Base-by-base conservation (phyloP, 2,329 filamentous ascomycete species). In the Ascochyta pisi region DNA sequence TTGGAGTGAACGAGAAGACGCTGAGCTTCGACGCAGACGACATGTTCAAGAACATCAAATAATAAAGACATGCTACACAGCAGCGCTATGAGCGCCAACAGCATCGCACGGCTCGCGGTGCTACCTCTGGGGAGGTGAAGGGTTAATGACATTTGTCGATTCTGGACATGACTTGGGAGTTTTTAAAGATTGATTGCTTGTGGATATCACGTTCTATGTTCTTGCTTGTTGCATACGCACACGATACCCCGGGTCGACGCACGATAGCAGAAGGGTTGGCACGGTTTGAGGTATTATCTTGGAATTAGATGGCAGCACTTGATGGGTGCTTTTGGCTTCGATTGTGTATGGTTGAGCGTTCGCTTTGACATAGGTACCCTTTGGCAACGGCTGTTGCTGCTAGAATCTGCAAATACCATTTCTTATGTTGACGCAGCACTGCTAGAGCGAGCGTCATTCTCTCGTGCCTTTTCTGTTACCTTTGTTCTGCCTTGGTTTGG, bases 21-120 rank as follows among this genome's bases (percentile, higher is more conserved):
- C 60, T 68, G 13, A 68, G 66, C 52, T 50, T 76, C 38, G 73
- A 68, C 9, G 74, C 66, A 7, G 74, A 76, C 39, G 74, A 76
- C 60, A 66, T 77, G 70, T 77, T 77, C 63, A 76, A 76, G 57
- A 65, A 76, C 65, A 77, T 77, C 59, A 71, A 74, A 53, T 76
- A 63, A 19, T 19, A 3, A 19, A 48, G 43, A 64, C 34, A 48
- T 56, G 15, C 4, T 12, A 4, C 22, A 34, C 34, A 24, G n/a
- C 22, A 23, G 27, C 26, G 4, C 22, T 31, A 22, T 43, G 27
- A 34, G 10, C 27, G 37, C 37, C 33, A 19, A 19, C 10, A 37
- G 43, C 47, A 39, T 19, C 19, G 27, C 27, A 48, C 49, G 44
- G n/a, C 65, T 64, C 53, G 65, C 42, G 67, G 71, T 64, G 57